phyloP scores from a whole-genome alignment of 2,329 filamentous ascomycete species.

The Pseudopithomyces maydicus region DNA sequence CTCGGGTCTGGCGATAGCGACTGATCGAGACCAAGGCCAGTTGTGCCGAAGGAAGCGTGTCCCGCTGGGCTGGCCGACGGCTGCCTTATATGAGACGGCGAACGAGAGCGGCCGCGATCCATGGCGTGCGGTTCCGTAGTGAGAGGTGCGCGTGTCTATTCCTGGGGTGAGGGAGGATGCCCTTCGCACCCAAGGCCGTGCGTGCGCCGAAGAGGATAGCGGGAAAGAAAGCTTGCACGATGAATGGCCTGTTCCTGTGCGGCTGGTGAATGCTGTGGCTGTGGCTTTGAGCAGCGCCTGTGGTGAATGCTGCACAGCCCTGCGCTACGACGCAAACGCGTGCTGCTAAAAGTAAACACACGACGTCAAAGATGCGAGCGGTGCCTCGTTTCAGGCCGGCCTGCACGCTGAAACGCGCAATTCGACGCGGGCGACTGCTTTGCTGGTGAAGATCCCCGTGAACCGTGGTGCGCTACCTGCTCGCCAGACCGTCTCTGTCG shows the following conservation, averaged over 20 bases:
- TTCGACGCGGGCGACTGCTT: neutral
- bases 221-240: conserved; percentile 1
- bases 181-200: conserved; percentile 19
- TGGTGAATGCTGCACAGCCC: neutral
- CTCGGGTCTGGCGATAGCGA: conserved; percentile 35
- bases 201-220: conserved; percentile 10
- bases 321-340: neutral
- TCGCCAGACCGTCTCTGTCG: no score
- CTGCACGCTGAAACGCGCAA: neutral
- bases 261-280: neutral
- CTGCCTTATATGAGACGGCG: conserved; percentile 69
- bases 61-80: conserved; percentile 62
- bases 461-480: no score
- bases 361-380: conserved; percentile 1
- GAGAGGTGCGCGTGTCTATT: conserved; percentile 4
- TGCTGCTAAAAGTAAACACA: conserved; percentile 6
- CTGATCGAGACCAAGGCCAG: conserved; percentile 63
- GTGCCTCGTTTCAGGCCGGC: conserved; percentile 2
- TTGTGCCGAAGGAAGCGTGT: conserved; percentile 58
- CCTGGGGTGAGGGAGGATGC: conserved; percentile 17
- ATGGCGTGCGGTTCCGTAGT: conserved; percentile 41
- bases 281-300: neutral
- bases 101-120: conserved; percentile 66
- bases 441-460: neutral
- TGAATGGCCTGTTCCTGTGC: conserved; percentile 4